Conservation (phyloP, 2,329 filamentous ascomycete genomes). For the Graphilbum ipis-grandicollis region DNA sequence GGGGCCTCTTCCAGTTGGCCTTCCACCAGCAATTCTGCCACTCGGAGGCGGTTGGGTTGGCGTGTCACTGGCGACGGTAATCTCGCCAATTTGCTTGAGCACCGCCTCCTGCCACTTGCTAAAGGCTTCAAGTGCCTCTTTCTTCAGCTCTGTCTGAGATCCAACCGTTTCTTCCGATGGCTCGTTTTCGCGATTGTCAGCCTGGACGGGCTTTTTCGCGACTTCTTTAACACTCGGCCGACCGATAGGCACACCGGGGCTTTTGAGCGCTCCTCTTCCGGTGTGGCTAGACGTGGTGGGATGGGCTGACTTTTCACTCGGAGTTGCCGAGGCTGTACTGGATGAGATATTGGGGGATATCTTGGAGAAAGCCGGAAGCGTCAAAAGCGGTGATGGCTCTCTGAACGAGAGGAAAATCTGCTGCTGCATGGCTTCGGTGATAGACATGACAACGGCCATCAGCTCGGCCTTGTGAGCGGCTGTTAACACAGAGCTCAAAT, state of each 20-base stretch:
- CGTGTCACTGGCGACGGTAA: slow-evolving; percentile 33
- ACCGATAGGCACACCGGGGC: no score
- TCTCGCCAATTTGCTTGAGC: slow-evolving; percentile 51
- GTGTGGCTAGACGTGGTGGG: no score
- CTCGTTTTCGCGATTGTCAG: not conserved
- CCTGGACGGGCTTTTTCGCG: no score
- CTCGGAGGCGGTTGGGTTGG: slow-evolving; percentile 12
- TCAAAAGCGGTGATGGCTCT: slow-evolving; percentile 10
- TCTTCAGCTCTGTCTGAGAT: slow-evolving; percentile 42
- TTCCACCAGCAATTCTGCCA: slow-evolving; percentile 1
- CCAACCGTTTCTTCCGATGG: slow-evolving; percentile 38
- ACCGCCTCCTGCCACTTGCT: slow-evolving; percentile 65
- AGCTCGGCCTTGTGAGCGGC: slow-evolving; percentile 33
- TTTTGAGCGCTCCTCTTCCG: no score
- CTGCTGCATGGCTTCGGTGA: slow-evolving; percentile 37
- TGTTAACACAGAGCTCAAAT: slow-evolving; percentile 31
- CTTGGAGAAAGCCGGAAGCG: not conserved
- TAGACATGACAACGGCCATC: slow-evolving; percentile 28
- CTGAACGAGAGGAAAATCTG: slow-evolving; percentile 33
- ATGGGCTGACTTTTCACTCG: not conserved
- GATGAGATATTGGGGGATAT: not conserved
- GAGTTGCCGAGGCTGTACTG: not conserved
- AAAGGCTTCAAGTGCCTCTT: slow-evolving; percentile 52
- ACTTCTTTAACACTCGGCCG: no score
- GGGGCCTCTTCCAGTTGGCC: not conserved